A percentile compares a stretch with the other conserved stretches of the same genome.
phyloP scores from a whole-genome alignment of 2,329 filamentous ascomycete species.

The Fusarium transvaalense region DNA sequence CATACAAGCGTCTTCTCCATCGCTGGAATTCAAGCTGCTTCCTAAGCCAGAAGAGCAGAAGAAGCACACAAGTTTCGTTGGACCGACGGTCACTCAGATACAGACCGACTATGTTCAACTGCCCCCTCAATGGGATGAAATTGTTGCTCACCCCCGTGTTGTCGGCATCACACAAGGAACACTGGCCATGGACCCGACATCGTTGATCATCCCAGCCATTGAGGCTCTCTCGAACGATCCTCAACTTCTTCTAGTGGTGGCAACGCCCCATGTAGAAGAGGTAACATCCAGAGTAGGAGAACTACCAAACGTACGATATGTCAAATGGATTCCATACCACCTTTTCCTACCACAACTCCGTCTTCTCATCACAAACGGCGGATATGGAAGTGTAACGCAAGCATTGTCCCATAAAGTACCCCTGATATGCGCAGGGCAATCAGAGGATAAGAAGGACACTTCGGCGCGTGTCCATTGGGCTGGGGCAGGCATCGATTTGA shows the following conservation, averaged over 20 bases:
- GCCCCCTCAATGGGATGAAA: constrained; percentile 52
- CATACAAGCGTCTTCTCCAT: constrained; percentile 54
- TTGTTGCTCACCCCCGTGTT: constrained; percentile 47
- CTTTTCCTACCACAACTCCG: constrained; percentile 52
- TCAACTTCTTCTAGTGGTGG: constrained; percentile 51
- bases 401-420: constrained; percentile 53
- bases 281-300: constrained; percentile 44
- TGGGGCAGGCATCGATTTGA: constrained; percentile 53
- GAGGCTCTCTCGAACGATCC: constrained; percentile 49
- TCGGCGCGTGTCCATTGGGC: constrained; percentile 52
- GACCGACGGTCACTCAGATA: constrained; percentile 51
- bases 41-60: constrained; percentile 43
- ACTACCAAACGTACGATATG: constrained; percentile 49
- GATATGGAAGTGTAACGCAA: constrained; percentile 55
- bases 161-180: constrained; percentile 57
- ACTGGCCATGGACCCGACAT: constrained; percentile 53
- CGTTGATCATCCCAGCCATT: constrained; percentile 55
- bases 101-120: constrained; percentile 31
- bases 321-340: constrained; percentile 55
- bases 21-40: constrained; percentile 50
- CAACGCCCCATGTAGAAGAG: constrained; percentile 49
- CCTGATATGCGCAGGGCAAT: constrained; percentile 54
- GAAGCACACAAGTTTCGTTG: constrained; percentile 49
- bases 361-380: constrained; percentile 55
- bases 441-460: constrained; percentile 56